Evolutionary conservation across 768 basidiomycete species (phyloP).

Genomic region (Fistulinella prunicolor): DNA sequence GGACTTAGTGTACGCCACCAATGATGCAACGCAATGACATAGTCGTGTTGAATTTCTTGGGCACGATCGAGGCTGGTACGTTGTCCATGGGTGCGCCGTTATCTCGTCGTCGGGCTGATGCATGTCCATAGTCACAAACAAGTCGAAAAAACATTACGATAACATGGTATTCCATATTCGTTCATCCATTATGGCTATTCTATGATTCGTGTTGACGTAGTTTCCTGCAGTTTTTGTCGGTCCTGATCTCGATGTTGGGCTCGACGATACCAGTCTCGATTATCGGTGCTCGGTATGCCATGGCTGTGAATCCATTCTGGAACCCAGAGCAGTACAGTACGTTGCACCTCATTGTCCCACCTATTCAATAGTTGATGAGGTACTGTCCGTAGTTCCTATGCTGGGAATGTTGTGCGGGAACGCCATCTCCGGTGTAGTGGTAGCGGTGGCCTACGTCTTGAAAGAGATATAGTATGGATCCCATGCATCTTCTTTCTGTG

Average conservation of each 20-base stretch:
- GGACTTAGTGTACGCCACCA: no score
- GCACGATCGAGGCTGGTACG: constrained; percentile 73
- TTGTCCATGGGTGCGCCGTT: constrained; percentile 3
- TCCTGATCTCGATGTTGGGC: constrained; percentile 64
- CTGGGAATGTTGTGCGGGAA: constrained; percentile 86
- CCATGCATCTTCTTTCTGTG: background rate
- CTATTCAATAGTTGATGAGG: no score
- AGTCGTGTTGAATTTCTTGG: constrained; percentile 74
- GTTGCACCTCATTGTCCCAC: constrained; percentile 17
- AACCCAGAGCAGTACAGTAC: constrained; percentile 75
- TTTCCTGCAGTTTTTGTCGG: constrained; percentile 51
- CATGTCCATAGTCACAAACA: constrained; percentile 60
- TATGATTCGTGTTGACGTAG: constrained; percentile 6
- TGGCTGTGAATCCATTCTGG: constrained; percentile 80
- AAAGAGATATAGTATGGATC: constrained; percentile 67
- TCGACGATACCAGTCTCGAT: constrained; percentile 80
- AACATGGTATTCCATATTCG: constrained; percentile 57
- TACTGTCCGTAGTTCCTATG: constrained; percentile 73
- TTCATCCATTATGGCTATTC: background rate
- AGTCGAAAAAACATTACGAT: constrained; percentile 69
- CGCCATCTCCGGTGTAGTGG: constrained; percentile 72
- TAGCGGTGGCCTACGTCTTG: constrained; percentile 64
- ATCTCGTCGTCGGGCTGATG: background rate
- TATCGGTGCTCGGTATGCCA: constrained; percentile 70
- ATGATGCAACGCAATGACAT: background rate